Base-by-base conservation (phyloP, 306 rosid genomes). In the barrel medic (Medicago truncatula) region DNA sequence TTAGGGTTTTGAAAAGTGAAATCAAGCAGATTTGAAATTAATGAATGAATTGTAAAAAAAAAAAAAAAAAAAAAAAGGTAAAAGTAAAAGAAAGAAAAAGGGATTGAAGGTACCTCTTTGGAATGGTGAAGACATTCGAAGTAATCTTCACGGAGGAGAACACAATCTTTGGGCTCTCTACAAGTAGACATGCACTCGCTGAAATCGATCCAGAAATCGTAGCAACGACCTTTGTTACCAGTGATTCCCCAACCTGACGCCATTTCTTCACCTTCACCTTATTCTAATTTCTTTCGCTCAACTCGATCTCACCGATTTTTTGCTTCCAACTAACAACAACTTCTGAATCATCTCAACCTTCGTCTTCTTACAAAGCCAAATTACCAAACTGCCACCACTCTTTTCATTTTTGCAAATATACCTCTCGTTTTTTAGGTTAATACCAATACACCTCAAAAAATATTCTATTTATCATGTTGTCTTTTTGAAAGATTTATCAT, bases 201-300 rank as follows among this genome's bases (percentile, higher is more conserved):
- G 89, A 96, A 96, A 70, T 96, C 99, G 14, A 89, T 82, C 99
- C 99, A 96, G 92, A 96, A 96, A 83, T 96, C 98, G 85, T 96
- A 96, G 91, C 98, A 96, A 0, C 98, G 91, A 56, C 99, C 99
- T 80, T 96, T 96, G 97, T 92, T 90, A 1, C 98, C 96, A 0
- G 86, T 84, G 58, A 96, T 96, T 84, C 99, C 99, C 98, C 99
- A 96, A 5, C 99, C 99, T 3, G 99, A 96, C 56, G 98, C 98
- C 99, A 96, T 89, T 21, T 17, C 72, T 74, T 15, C 36, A 15
- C 12, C 70, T 64, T 4, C 58, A 6, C 7, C 43, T 43, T 23
- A 9, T 7, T 28, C 41, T 41, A 23, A 9, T 7, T 31, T 49
- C 53, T 65, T 77, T 59, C 3, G 43, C 43, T 21, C 13, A 52